Evolutionary conservation across 2,329 filamentous ascomycete genomes (phyloP).

Genomic region (Diaporthe sp.): DNA sequence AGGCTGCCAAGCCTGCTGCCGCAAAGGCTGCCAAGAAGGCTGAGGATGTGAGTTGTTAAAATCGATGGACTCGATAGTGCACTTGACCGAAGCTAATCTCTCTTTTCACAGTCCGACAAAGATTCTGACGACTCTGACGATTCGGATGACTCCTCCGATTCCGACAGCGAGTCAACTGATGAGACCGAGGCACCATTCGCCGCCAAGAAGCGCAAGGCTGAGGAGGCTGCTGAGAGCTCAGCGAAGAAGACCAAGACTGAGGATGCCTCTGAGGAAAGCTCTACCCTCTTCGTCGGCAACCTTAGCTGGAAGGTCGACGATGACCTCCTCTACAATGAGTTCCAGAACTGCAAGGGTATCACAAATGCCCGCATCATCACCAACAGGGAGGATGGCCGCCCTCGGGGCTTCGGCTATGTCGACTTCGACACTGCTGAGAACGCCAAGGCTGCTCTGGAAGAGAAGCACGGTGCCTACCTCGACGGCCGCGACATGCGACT

Average conservation of each 20-base stretch:
- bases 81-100: constrained; percentile 2
- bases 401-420: constrained; percentile 94
- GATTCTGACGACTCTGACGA: constrained; percentile 46
- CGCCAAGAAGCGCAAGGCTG: constrained; percentile 78
- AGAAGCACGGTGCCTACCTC: constrained; percentile 53
- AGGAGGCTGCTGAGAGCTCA: constrained; percentile 61
- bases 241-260: constrained; percentile 79
- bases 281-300: constrained; percentile 90
- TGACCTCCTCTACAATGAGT: constrained; percentile 83
- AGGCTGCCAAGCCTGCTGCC: constrained; percentile 47
- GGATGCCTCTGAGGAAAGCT: constrained; percentile 59
- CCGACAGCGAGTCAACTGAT: constrained; percentile 48
- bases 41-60: constrained; percentile 12
- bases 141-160: constrained; percentile 52
- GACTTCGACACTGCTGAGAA: constrained; percentile 78
- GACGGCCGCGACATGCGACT: constrained; percentile 55
- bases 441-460: constrained; percentile 55
- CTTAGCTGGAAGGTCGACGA: constrained; percentile 93
- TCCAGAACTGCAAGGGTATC: constrained; percentile 83
- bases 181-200: constrained; percentile 48
- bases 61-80: too few species aligned
- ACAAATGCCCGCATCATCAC: constrained; percentile 83
- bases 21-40: constrained; percentile 45
- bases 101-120: constrained; percentile 25
- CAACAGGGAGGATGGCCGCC: constrained; percentile 84